phyloP scores from a whole-genome alignment of 1,284 basidiomycete genomes.

The Heterobasidion irregulare region DNA sequence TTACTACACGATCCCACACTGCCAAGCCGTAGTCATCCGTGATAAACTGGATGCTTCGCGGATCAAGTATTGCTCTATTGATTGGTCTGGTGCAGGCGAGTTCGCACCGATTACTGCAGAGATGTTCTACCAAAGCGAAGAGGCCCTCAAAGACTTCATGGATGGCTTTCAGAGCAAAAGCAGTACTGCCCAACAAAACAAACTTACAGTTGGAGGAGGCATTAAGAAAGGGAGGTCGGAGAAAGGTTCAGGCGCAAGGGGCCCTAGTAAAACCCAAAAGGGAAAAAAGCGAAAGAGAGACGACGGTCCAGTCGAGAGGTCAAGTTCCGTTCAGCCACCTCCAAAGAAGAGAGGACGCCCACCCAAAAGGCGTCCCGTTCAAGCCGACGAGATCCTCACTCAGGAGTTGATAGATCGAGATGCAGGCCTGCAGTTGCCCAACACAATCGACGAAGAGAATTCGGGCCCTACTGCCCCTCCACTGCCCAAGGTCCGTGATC shows the following conservation, averaged over 20 bases:
- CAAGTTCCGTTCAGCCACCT: conserved; percentile 7
- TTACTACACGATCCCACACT: conserved; percentile 64
- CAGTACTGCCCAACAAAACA: conserved; percentile 3
- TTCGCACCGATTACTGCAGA: conserved; percentile 35
- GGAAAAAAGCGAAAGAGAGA: conserved; percentile 15
- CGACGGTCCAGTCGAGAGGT: conserved; percentile 18
- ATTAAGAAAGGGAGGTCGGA: conserved; percentile 7
- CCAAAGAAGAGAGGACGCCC: conserved; percentile 22
- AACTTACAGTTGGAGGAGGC: conserved; percentile 2
- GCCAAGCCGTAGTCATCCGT: conserved; percentile 41
- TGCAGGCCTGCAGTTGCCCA: not conserved
- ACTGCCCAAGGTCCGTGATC: conserved; percentile 19
- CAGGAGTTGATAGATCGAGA: not conserved
- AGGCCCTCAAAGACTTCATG: conserved; percentile 34
- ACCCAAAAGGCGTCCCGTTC: conserved; percentile 1
- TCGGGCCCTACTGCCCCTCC: not conserved
- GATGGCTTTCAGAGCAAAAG: conserved; percentile 33
- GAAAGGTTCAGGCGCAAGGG: conserved; percentile 11
- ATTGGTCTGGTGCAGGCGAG: conserved; percentile 42
- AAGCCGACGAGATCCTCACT: not conserved
- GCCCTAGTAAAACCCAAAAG: conserved; percentile 12
- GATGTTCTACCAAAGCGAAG: conserved; percentile 45
- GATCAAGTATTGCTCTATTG: conserved; percentile 32
- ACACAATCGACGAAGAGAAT: too few relatives aligned
- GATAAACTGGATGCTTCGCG: conserved; percentile 49